These are phyloP conservation scores for Teunomyces cretensis DNA, from an alignment of 805 yeast genomes.

Conservation along the genomic window DNA sequence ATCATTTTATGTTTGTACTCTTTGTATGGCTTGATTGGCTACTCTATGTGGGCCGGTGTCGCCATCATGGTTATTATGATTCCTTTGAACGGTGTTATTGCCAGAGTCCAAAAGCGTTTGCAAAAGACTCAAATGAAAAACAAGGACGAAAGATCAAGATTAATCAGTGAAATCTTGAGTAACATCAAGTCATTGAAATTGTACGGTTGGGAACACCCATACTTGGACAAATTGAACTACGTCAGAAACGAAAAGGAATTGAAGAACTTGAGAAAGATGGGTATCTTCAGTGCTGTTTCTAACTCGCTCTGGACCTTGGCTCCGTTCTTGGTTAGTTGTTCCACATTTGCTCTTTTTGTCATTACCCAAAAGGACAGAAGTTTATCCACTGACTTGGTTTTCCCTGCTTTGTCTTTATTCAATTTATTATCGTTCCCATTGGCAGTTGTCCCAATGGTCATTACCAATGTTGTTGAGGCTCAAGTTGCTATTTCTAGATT, in stretches of 20 bases:
- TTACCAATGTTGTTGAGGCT: constrained; percentile 84
- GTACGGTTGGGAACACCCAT: constrained; percentile 95
- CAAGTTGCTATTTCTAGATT: constrained; percentile 80
- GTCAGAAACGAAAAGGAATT: constrained; percentile 90
- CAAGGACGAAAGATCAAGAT: constrained; percentile 89
- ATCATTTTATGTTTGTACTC: constrained; percentile 72
- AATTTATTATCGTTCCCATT: constrained; percentile 89
- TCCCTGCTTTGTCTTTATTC: constrained; percentile 86
- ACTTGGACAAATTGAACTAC: constrained; percentile 64
- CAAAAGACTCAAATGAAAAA: constrained; percentile 86
- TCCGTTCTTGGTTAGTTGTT: constrained; percentile 85
- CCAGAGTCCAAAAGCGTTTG: constrained; percentile 63
- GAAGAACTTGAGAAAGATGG: constrained; percentile 70
- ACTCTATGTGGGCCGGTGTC: constrained; percentile 97
- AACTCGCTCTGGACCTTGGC: constrained; percentile 80
- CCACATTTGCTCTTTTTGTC: constrained; percentile 83
- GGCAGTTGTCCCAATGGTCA: constrained; percentile 87
- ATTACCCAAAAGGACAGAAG: constrained; percentile 56
- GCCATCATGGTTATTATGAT: constrained; percentile 72
- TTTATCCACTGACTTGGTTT: constrained; percentile 84
- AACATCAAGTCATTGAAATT: constrained; percentile 90
- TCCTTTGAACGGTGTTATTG: constrained; percentile 73
- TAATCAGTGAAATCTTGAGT: constrained; percentile 83
- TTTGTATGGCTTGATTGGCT: constrained; percentile 71
- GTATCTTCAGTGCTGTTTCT: constrained; percentile 66